Percentiles rank a stretch among this genome's conserved stretches.
phyloP scores from a whole-genome alignment of 176 grass and related monocot species.

The Urochloa ruziziensis region DNA sequence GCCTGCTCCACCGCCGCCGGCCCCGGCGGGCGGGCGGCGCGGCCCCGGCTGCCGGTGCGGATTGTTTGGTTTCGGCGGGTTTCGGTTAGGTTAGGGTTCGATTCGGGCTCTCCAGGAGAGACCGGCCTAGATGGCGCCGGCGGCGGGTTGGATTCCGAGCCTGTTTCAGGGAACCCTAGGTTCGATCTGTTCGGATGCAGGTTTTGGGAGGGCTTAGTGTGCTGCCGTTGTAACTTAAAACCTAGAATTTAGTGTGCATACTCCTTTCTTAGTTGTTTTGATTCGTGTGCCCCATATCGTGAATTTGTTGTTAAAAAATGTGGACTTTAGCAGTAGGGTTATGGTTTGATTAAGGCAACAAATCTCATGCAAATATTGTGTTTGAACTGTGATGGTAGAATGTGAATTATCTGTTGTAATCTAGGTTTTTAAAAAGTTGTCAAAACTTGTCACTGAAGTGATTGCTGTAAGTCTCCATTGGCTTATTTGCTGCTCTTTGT shows the following conservation, averaged over 20 bases:
- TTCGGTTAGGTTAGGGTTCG: neutral
- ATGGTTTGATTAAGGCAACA: neutral
- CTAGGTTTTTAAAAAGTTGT: neutral
- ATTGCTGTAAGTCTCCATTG: neutral
- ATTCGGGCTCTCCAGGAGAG: neutral
- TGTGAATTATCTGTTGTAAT: neutral
- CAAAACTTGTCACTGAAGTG: neutral
- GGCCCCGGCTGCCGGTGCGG: neutral
- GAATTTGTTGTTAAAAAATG: neutral
- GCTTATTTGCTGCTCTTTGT: neutral
- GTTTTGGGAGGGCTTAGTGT: conserved; percentile 17
- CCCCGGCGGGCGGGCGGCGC: neutral
- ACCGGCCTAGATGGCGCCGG: neutral
- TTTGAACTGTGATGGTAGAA: neutral
- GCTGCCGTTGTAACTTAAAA: neutral
- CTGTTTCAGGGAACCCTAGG: conserved; percentile 22
- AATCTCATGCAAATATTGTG: neutral
- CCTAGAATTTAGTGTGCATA: neutral
- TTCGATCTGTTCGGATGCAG: conserved; percentile 13
- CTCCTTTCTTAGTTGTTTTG: neutral
- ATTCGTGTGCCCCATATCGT: neutral
- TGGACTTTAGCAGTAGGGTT: neutral
- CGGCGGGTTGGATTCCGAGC: conserved; percentile 15
- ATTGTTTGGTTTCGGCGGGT: neutral
- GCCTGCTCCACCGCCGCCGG: neutral